These are phyloP conservation scores for Perkinsus marinus DNA, from an alignment of 169 alveolate genomes.

Conservation along the genomic window DNA sequence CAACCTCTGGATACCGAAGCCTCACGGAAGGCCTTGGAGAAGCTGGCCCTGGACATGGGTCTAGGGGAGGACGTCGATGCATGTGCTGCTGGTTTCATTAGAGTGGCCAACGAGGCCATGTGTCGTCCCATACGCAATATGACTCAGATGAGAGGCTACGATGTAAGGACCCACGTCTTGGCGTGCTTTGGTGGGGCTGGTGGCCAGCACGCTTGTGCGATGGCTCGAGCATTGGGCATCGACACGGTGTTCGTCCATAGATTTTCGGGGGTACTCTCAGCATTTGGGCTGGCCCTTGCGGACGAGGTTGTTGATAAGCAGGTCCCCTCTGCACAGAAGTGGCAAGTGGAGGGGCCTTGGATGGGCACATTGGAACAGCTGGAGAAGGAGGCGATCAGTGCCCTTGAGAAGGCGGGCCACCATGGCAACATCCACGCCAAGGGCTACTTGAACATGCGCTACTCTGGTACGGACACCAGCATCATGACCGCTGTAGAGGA, in stretches of 20 bases:
- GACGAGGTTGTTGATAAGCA: slow-evolving; percentile 23
- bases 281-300: slow-evolving; percentile 63
- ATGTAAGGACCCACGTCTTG: slow-evolving; percentile 44
- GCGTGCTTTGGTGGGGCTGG: slow-evolving; percentile 72
- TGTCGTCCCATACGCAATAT: slow-evolving; percentile 51
- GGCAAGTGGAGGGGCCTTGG: neutral
- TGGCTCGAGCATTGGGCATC: slow-evolving; percentile 50
- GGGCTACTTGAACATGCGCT: slow-evolving; percentile 33
- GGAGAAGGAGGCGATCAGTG: neutral
- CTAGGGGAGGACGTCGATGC: slow-evolving; percentile 13
- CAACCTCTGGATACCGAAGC: slow-evolving; percentile 31
- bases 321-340: neutral
- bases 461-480: slow-evolving; percentile 46
- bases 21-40: slow-evolving; percentile 18
- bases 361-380: neutral
- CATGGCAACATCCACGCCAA: neutral
- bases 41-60: slow-evolving; percentile 28
- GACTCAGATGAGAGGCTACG: slow-evolving; percentile 50
- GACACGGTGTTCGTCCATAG: slow-evolving; percentile 44
- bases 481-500: slow-evolving; percentile 1
- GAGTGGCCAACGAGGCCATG: slow-evolving; percentile 69
- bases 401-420: neutral
- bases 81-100: slow-evolving; percentile 54
- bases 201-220: slow-evolving; percentile 57
- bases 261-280: slow-evolving; percentile 58